Evolutionary conservation across 441 rosid species (phyloP).

Genomic region (Eugenia klotzschiana): DNA sequence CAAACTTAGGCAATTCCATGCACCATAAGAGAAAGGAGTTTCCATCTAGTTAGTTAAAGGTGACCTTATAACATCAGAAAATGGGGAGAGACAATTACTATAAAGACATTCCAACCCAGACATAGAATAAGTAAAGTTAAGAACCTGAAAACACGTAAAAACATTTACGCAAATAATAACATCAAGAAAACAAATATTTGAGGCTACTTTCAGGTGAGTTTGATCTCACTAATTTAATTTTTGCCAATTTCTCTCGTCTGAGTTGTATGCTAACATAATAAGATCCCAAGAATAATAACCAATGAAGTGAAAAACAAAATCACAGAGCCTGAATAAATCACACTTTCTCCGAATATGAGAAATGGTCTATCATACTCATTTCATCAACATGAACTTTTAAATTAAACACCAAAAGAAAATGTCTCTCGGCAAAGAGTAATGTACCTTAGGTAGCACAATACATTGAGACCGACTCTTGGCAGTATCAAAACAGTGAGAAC

Average conservation of each 20-base stretch:
- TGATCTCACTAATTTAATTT: not conserved
- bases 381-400: not conserved
- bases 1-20: not conserved
- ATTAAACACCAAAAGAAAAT: not conserved
- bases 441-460: constrained; percentile 72
- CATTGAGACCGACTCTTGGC: constrained; percentile 69
- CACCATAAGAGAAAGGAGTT: not conserved
- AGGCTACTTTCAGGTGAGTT: not conserved
- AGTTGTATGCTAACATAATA: not conserved
- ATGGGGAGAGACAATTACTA: not conserved
- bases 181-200: not conserved
- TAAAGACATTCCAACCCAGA: not conserved
- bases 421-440: not conserved
- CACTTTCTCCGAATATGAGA: not conserved
- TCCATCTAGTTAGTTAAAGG: not conserved
- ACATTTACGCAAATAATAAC: not conserved
- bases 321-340: not conserved
- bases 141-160: not conserved
- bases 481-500: constrained; percentile 89
- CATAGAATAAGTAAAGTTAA: not conserved
- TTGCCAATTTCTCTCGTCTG: not conserved
- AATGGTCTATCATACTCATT: not conserved
- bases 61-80: not conserved
- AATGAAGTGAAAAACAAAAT: not conserved
- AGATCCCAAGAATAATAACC: not conserved